A percentile compares a stretch with the other conserved stretches of the same genome.
Conservation (phyloP, 257 asterid genomes). For the Cinchona pubescens region DNA sequence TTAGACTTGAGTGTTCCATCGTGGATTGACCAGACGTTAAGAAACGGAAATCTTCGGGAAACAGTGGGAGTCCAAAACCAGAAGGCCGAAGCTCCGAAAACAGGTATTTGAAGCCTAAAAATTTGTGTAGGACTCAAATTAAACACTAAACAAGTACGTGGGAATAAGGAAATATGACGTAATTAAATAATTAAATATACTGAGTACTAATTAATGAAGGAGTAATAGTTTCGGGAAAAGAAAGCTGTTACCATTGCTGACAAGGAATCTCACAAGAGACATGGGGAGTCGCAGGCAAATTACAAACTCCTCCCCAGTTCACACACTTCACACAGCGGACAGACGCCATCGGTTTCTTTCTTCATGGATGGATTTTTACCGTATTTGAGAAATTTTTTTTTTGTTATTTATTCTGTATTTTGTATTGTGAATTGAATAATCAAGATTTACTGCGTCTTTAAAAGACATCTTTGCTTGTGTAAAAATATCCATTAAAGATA, state of each 20-base stretch:
- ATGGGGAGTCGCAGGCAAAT: constrained; percentile 22
- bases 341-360: too few relatives aligned
- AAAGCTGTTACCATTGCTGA: constrained; percentile 29
- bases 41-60: constrained; percentile 9
- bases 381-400: too few relatives aligned
- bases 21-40: constrained; percentile 5
- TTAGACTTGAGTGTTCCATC: background rate
- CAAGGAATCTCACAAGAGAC: constrained; percentile 40
- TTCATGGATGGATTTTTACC: too few relatives aligned
- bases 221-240: constrained; percentile 22
- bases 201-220: too few relatives aligned
- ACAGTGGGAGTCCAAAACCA: constrained; percentile 8
- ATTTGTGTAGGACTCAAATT: background rate
- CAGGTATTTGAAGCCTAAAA: background rate
- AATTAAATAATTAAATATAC: too few relatives aligned
- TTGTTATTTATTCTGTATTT: too few relatives aligned
- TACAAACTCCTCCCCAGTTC: background rate
- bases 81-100: constrained; percentile 5
- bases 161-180: constrained; percentile 9
- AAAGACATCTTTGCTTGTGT: too few relatives aligned
- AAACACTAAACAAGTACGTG: background rate
- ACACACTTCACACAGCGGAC: too few relatives aligned
- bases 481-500: too few relatives aligned
- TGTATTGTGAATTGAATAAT: too few relatives aligned
- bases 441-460: too few relatives aligned